Conservation (phyloP, 2,329 filamentous ascomycete genomes). For the Trichoderma asperellum region DNA sequence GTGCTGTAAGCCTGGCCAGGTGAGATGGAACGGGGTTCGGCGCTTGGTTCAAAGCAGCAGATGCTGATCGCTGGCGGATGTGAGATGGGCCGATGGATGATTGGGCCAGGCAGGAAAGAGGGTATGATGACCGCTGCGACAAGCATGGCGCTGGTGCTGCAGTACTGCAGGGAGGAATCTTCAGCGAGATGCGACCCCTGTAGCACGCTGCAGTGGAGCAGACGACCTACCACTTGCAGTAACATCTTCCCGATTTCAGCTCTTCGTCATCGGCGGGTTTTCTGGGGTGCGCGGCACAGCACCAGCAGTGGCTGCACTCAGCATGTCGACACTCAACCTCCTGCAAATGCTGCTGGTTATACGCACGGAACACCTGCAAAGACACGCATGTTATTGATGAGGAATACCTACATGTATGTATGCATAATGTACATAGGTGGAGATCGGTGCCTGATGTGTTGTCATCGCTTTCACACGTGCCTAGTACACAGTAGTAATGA, state of each 20-base stretch:
- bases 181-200: background rate
- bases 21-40: background rate
- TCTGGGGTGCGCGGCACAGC: background rate
- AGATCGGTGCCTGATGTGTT: background rate
- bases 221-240: background rate
- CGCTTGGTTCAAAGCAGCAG: conserved; percentile 9
- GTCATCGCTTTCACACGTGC: background rate
- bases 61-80: background rate
- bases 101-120: background rate
- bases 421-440: background rate
- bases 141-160: too few relatives aligned
- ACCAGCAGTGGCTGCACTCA: background rate
- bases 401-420: background rate
- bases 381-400: background rate
- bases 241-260: background rate
- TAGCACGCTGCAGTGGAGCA: background rate
- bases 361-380: background rate
- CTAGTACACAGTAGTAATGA: background rate
- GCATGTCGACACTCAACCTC: background rate
- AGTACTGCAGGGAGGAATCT: background rate
- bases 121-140: background rate
- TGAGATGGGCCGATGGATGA: background rate
- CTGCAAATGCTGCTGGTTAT: background rate
- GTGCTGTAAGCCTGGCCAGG: background rate
- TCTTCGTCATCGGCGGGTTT: background rate